These are phyloP conservation scores for Backusella morwellensis DNA, from an alignment of 192 early-diverging fungal species.

Conservation along the genomic window DNA sequence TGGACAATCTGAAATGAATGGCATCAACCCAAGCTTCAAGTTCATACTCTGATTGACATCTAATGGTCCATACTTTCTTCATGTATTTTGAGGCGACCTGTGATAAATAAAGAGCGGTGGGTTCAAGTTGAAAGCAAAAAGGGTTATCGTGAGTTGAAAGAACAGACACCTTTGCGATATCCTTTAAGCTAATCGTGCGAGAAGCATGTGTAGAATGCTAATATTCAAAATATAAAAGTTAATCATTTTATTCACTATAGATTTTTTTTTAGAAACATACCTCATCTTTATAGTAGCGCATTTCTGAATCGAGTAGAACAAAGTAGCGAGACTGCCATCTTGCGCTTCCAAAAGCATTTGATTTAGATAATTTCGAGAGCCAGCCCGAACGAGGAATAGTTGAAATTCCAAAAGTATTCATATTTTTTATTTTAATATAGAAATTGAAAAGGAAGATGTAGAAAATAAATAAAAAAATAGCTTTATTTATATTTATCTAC, in stretches of 20 bases:
- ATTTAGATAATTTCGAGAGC: constrained; percentile 9
- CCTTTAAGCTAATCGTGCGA: constrained; percentile 1
- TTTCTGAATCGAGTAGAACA: constrained; percentile 24
- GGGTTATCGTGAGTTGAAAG: not conserved
- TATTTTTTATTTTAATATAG: not conserved
- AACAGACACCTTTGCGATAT: constrained; percentile 1
- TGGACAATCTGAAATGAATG: constrained; percentile 3
- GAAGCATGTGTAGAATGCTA: constrained; percentile 11
- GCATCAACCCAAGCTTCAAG: constrained; percentile 14
- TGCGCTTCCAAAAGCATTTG: constrained; percentile 11
- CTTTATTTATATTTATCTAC: not conserved
- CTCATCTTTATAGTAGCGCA: constrained; percentile 26
- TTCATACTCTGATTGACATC: constrained; percentile 9
- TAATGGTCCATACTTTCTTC: constrained; percentile 10
- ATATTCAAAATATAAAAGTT: not conserved
- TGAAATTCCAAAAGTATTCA: not conserved
- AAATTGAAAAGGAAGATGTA: not conserved
- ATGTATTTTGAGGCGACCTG: not conserved
- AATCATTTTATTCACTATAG: not conserved
- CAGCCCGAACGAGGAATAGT: constrained; percentile 7
- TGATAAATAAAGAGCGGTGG: not conserved
- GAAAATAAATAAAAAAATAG: not conserved
- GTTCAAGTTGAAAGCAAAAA: constrained; percentile 13
- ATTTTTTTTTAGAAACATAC: not conserved
- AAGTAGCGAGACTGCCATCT: constrained; percentile 26